phyloP scores from a whole-genome alignment of 768 basidiomycete genomes.

The Serpula lacrymans region DNA sequence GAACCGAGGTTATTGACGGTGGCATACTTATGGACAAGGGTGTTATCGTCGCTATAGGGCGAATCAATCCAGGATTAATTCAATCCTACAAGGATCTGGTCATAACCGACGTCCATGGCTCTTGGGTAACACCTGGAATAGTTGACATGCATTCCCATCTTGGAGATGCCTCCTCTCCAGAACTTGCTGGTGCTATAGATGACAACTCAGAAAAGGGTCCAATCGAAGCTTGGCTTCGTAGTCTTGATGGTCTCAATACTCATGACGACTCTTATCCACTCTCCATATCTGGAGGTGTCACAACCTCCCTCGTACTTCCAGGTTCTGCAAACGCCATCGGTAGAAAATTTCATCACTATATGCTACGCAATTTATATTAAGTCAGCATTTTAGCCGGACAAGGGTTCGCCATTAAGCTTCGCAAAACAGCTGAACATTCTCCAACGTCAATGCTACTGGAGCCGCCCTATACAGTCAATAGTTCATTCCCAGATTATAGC shows the following conservation, averaged over 20 bases:
- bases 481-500: conserved; percentile 34
- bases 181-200: conserved; percentile 49
- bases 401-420: conserved; percentile 82
- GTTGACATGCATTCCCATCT: conserved; percentile 70
- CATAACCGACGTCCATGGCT: conserved; percentile 55
- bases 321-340: conserved; percentile 77
- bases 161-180: conserved; percentile 51
- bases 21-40: conserved; percentile 70
- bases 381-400: conserved; percentile 61
- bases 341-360: conserved; percentile 27
- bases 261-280: conserved; percentile 75
- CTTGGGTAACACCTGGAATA: conserved; percentile 75
- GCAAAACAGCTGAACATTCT: conserved; percentile 72
- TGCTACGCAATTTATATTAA: conserved; percentile 9
- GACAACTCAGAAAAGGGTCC: conserved; percentile 53
- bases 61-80: conserved; percentile 27
- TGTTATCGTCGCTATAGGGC: conserved; percentile 55
- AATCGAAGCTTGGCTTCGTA: conserved; percentile 74
- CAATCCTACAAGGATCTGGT: conserved; percentile 37
- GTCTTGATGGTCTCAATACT: conserved; percentile 82
- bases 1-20: conserved; percentile 50
- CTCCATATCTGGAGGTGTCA: conserved; percentile 84
- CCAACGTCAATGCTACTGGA: conserved; percentile 83
- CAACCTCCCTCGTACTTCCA: conserved; percentile 77
- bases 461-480: conserved; percentile 64